Conservation (phyloP, 176 grass and related monocot genomes). For the Alopecurus myosuroides region DNA sequence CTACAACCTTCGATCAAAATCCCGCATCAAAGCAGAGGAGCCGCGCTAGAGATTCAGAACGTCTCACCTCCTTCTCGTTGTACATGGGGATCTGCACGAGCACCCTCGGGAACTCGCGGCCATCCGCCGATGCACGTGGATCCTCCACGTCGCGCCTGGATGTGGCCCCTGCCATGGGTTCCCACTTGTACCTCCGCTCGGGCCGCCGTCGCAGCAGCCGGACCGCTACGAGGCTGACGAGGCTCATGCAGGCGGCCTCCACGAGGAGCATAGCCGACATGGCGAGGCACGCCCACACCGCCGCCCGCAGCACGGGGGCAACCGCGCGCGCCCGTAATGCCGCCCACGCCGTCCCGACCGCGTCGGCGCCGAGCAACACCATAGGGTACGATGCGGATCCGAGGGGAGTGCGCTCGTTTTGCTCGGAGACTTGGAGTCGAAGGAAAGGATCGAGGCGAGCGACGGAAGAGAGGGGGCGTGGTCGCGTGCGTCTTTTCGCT, state of each 20-base stretch:
- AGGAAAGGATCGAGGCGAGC: not conserved
- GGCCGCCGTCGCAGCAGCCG: constrained; percentile 28
- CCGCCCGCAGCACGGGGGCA: constrained; percentile 36
- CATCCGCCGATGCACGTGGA: not conserved
- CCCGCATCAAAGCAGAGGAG: not conserved
- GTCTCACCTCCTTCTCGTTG: constrained; percentile 75
- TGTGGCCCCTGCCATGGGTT: constrained; percentile 23
- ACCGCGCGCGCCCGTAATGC: constrained; percentile 20
- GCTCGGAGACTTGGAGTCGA: constrained; percentile 19
- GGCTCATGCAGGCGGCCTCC: constrained; percentile 75
- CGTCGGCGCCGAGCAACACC: not conserved
- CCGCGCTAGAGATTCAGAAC: not conserved
- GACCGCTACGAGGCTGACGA: constrained; percentile 48
- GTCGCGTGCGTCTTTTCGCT: constrained; percentile 1
- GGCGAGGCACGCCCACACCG: constrained; percentile 60
- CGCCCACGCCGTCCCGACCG: not conserved
- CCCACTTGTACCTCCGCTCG: constrained; percentile 56
- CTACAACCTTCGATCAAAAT: not conserved
- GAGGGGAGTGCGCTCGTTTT: not conserved
- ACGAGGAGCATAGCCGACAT: constrained; percentile 81
- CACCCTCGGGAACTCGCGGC: constrained; percentile 52
- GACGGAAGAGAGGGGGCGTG: not conserved
- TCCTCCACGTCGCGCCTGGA: constrained; percentile 24
- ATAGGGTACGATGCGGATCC: not conserved
- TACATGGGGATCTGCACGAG: constrained; percentile 97